Evolutionary conservation across 495 filamentous ascomycete genomes (phyloP).

Genomic region (Massariosphaeria phaeospora): DNA sequence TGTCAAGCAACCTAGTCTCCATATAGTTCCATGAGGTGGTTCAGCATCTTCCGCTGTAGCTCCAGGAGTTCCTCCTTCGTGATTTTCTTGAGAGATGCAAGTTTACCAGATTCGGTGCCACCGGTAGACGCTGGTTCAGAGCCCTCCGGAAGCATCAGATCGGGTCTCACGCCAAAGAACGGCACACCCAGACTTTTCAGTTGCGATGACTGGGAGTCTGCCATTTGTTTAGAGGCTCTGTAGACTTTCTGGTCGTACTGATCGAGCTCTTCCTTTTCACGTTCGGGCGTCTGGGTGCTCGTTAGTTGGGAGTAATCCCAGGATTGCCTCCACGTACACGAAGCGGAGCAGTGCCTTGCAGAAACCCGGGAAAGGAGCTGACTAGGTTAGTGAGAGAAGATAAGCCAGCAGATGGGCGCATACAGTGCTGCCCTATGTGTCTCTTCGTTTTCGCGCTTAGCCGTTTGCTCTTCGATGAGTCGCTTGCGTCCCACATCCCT

Average conservation of each 20-base stretch:
- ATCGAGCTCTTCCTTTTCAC: slow-evolving; percentile 51
- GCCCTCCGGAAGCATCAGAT: slow-evolving; percentile 39
- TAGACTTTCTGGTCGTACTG: slow-evolving; percentile 60
- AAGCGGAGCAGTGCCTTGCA: background rate
- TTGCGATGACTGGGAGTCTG: slow-evolving; percentile 51
- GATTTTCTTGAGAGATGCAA: slow-evolving; percentile 35
- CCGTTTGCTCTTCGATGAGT: slow-evolving; percentile 48
- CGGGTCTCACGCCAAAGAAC: slow-evolving; percentile 54
- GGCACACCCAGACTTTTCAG: slow-evolving; percentile 57
- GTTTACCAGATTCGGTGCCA: background rate
- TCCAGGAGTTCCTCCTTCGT: slow-evolving; percentile 47
- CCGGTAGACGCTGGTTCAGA: too few relatives aligned
- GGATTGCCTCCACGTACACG: slow-evolving; percentile 4
- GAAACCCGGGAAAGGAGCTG: slow-evolving; percentile 13
- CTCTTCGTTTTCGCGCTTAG: slow-evolving; percentile 24
- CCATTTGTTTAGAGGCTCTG: slow-evolving; percentile 55
- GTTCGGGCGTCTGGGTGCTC: slow-evolving; percentile 41
- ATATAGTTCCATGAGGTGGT: slow-evolving; percentile 59
- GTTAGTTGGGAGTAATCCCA: too few relatives aligned
- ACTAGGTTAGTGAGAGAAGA: background rate
- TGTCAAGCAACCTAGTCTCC: slow-evolving; percentile 21
- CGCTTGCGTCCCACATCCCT: slow-evolving; percentile 47
- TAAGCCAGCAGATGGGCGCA: background rate
- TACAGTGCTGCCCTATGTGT: slow-evolving; percentile 2
- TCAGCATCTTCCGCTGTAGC: slow-evolving; percentile 57